These are phyloP conservation scores for Jaltomata sinuosa DNA, from an alignment of 257 asterid species.

Conservation along the genomic window DNA sequence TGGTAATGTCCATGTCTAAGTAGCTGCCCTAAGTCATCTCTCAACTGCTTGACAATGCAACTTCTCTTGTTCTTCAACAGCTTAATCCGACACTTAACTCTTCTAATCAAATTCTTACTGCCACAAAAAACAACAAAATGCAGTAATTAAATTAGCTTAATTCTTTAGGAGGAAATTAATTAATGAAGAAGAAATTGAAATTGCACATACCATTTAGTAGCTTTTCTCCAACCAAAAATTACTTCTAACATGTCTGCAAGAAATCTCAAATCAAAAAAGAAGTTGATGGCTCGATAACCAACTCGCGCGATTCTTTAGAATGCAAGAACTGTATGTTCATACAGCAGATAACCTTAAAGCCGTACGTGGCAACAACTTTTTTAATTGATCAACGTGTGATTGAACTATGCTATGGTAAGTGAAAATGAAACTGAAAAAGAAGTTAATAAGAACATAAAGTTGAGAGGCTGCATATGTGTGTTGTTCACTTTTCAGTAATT, in stretches of 20 bases:
- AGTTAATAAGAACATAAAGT: neutral
- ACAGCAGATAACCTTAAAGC: neutral
- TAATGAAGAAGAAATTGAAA: neutral
- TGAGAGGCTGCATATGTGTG: no score
- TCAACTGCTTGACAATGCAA: conserved; percentile 48
- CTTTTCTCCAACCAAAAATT: conserved; percentile 85
- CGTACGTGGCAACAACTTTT: neutral
- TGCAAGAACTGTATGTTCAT: neutral
- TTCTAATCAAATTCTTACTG: conserved; percentile 56
- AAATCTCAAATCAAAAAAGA: no score
- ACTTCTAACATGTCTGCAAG: conserved; percentile 34
- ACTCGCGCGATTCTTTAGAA: no score
- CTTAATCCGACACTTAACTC: conserved; percentile 56
- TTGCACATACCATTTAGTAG: conserved; percentile 55
- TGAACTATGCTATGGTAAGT: neutral
- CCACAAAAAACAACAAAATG: neutral
- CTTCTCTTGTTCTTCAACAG: conserved; percentile 53
- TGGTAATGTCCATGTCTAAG: conserved; percentile 53
- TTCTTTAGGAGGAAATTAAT: no score
- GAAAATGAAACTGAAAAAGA: neutral
- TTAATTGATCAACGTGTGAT: neutral
- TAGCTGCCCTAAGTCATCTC: conserved; percentile 56
- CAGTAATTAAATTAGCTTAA: neutral
- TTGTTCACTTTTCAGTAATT: neutral
- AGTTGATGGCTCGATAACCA: no score